Evolutionary conservation across 345 rosid genomes (phyloP).

Genomic region (Iberis pinnata): DNA sequence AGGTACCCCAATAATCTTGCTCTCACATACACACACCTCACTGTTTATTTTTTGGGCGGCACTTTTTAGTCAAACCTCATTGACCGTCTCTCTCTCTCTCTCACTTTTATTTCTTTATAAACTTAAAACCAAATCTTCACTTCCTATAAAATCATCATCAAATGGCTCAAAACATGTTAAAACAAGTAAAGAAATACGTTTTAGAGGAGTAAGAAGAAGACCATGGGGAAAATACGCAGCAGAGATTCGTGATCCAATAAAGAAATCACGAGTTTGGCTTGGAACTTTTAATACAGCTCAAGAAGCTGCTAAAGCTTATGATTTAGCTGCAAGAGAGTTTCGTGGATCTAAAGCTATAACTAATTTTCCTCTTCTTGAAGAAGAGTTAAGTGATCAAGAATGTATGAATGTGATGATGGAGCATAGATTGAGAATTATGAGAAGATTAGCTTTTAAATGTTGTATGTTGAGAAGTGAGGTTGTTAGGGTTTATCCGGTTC

Average conservation of each 20-base stretch:
- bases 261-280: constrained; percentile 66
- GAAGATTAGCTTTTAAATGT: constrained; percentile 46
- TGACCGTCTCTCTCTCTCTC: constrained; percentile 24
- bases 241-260: constrained; percentile 65
- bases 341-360: constrained; percentile 66
- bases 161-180: constrained; percentile 23
- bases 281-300: constrained; percentile 68
- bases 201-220: constrained; percentile 59
- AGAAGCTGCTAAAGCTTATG: constrained; percentile 64
- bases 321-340: constrained; percentile 52
- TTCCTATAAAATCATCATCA: background rate
- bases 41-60: constrained; percentile 31
- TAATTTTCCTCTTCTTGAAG: constrained; percentile 45
- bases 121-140: background rate
- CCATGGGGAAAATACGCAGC: constrained; percentile 85
- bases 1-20: too few species aligned
- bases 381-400: too few species aligned
- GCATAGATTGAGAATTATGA: constrained; percentile 19
- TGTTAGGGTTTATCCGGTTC: constrained; percentile 38
- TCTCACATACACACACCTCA: constrained; percentile 12
- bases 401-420: constrained; percentile 31
- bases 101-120: background rate
- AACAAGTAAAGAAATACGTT: constrained; percentile 32
- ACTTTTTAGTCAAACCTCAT: constrained; percentile 31
- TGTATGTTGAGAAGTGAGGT: constrained; percentile 31